Percentiles rank a stretch among this genome's conserved stretches.
phyloP scores from a whole-genome alignment of 108 stramenopile genomes.

The Nitzschia sp. region DNA sequence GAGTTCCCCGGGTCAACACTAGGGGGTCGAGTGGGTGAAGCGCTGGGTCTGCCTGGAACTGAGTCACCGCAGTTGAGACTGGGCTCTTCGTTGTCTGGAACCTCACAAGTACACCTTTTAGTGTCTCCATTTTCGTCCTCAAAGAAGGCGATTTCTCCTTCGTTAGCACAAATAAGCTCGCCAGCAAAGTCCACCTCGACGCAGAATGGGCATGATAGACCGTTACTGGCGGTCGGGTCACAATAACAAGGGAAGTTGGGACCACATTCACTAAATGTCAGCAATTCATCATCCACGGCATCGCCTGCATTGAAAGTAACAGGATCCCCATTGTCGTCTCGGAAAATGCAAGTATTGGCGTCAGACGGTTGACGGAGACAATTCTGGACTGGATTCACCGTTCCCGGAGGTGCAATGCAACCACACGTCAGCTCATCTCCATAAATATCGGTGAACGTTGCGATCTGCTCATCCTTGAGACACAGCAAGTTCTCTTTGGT shows the following conservation, averaged over 20 bases:
- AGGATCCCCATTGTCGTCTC: neutral
- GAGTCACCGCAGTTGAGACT: neutral
- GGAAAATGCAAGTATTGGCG: neutral
- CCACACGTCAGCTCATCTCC: neutral
- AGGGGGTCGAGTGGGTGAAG: too few relatives aligned
- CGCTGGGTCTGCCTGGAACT: neutral
- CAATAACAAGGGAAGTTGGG: constrained; percentile 22
- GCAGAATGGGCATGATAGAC: constrained; percentile 21
- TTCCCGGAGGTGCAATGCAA: neutral
- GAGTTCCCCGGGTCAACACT: too few relatives aligned
- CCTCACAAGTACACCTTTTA: constrained; percentile 11
- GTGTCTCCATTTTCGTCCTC: neutral
- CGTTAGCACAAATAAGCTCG: constrained; percentile 1
- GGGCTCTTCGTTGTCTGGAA: neutral
- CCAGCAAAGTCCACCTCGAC: neutral
- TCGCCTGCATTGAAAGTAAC: neutral
- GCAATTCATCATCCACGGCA: neutral
- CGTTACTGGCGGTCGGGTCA: constrained; percentile 2
- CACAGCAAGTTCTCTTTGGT: constrained; percentile 5
- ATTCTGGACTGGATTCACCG: neutral
- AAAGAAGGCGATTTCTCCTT: neutral
- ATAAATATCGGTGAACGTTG: constrained; percentile 7
- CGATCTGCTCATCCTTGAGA: constrained; percentile 9
- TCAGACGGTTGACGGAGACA: neutral
- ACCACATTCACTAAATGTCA: neutral